Evolutionary conservation across 1,284 basidiomycete species (phyloP).

Genomic region (Farysia itapuensis): DNA sequence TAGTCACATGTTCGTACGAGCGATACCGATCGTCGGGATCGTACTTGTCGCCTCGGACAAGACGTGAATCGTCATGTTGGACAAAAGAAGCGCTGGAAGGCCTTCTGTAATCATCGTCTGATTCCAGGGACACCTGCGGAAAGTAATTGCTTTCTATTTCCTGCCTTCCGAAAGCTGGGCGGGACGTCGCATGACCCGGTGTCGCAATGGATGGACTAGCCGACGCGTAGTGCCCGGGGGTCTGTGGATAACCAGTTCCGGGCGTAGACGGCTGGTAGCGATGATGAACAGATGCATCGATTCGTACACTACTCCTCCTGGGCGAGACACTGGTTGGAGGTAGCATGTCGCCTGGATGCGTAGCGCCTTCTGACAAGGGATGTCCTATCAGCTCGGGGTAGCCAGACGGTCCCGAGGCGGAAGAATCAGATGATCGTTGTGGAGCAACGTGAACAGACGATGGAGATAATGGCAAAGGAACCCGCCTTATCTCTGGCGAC

Average conservation of each 20-base stretch:
- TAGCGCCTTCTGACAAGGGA: too few species aligned
- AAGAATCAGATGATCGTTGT: not conserved
- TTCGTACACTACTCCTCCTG: slow-evolving; percentile 13
- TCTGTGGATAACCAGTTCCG: slow-evolving; percentile 13
- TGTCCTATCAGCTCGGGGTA: too few species aligned
- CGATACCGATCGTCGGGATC: too few species aligned
- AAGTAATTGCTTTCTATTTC: slow-evolving; percentile 28
- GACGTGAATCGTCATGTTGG: too few species aligned
- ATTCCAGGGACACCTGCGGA: slow-evolving; percentile 10
- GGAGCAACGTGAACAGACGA: slow-evolving; percentile 1
- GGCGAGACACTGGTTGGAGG: slow-evolving; percentile 18
- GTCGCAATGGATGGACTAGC: slow-evolving; percentile 17
- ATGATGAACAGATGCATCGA: slow-evolving; percentile 1
- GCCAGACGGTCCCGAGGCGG: too few species aligned
- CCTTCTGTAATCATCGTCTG: slow-evolving; percentile 2
- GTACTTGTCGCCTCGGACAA: too few species aligned
- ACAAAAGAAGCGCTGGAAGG: slow-evolving; percentile 11
- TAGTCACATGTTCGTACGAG: too few species aligned
- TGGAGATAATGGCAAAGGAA: slow-evolving; percentile 25
- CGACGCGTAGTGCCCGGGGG: slow-evolving; percentile 11
- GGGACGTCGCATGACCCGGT: slow-evolving; percentile 16
- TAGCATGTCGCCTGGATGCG: slow-evolving; percentile 11
- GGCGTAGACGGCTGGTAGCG: slow-evolving; percentile 9
- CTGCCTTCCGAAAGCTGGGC: slow-evolving; percentile 6
- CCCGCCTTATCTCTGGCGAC: slow-evolving; percentile 22